These are phyloP conservation scores for Carex pumila DNA, from an alignment of 176 grass and related monocot genomes.

Conservation along the genomic window DNA sequence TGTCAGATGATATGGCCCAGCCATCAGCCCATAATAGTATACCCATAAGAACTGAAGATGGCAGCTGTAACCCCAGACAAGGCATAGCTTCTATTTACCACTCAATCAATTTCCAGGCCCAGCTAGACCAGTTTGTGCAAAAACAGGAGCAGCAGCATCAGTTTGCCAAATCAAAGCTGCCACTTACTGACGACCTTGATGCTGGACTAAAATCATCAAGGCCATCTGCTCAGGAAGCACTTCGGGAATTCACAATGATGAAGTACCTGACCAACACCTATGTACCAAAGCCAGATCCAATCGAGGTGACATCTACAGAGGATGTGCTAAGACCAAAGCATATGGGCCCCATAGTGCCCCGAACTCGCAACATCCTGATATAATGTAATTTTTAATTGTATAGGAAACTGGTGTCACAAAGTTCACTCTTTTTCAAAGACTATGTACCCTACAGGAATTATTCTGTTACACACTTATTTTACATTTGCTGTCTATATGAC, in stretches of 20 bases:
- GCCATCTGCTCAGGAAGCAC: neutral
- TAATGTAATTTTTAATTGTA: neutral
- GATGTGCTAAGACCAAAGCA: neutral
- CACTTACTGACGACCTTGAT: neutral
- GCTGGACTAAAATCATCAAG: neutral
- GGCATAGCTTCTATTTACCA: conserved; percentile 24
- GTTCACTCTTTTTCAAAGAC: neutral
- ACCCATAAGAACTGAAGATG: conserved; percentile 12
- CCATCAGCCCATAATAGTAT: neutral
- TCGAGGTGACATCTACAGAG: neutral
- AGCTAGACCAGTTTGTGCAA: conserved; percentile 63
- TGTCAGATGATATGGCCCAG: conserved; percentile 46
- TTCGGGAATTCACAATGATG: neutral
- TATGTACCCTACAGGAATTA: neutral
- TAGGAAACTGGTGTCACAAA: neutral
- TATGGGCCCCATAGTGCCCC: neutral
- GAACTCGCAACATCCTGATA: neutral
- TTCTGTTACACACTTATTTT: neutral
- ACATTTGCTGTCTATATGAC: neutral
- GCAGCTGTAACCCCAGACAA: neutral
- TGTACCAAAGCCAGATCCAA: conserved; percentile 10
- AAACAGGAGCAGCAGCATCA: conserved; percentile 53
- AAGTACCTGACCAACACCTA: conserved; percentile 7
- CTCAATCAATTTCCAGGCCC: conserved; percentile 63
- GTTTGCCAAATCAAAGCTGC: conserved; percentile 30